These are phyloP conservation scores for Obelidium mucronatum DNA, from an alignment of 192 early-diverging fungal species.

Conservation along the genomic window DNA sequence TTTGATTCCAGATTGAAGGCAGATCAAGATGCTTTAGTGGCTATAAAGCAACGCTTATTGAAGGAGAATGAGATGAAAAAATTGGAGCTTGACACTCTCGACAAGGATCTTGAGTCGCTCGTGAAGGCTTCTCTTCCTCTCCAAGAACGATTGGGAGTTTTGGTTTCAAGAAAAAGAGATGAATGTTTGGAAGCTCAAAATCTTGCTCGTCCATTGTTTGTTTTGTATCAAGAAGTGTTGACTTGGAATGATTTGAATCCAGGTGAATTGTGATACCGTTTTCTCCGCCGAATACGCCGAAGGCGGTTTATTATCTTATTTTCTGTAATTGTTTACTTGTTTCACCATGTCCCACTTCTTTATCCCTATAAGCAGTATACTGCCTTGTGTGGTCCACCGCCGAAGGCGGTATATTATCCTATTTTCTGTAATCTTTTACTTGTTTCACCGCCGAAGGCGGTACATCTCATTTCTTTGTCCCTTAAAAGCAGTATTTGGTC, in stretches of 20 bases:
- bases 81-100: conserved; percentile 40
- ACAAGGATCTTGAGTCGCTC: conserved; percentile 36
- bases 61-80: conserved; percentile 24
- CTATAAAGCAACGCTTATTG: neutral
- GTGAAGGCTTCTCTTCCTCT: conserved; percentile 42
- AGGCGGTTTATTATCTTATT: no score
- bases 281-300: no score
- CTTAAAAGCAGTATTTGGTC: no score
- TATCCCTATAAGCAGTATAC: no score
- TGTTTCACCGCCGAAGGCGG: no score
- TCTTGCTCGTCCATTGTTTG: conserved; percentile 40
- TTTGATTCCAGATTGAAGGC: conserved; percentile 34
- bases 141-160: conserved; percentile 38
- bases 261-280: neutral
- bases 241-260: conserved; percentile 6
- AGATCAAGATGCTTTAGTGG: conserved; percentile 31
- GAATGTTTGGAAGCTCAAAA: conserved; percentile 10
- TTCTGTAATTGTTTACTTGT: no score
- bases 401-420: no score
- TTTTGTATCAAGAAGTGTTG: conserved; percentile 36
- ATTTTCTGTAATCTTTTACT: no score
- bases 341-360: no score
- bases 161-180: conserved; percentile 1
- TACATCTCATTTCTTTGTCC: no score
- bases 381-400: no score